Base-by-base conservation (phyloP, 2,329 filamentous ascomycete species). In the Exophiala spinifera region DNA sequence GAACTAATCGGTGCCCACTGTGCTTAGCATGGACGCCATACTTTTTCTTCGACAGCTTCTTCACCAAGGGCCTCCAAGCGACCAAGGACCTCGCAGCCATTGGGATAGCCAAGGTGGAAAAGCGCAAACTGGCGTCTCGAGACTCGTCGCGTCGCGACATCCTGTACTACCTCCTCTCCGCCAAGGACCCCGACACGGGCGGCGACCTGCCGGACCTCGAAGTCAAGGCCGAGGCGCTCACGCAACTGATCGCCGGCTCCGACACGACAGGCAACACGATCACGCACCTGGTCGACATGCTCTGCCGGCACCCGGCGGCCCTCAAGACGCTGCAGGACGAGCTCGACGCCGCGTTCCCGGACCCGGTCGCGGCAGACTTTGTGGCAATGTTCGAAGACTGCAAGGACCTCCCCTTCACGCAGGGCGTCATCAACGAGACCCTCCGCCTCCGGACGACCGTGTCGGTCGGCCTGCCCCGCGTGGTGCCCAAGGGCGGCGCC, bases 181-280 rank as follows among this genome's bases (percentile, higher is more conserved):
- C 69, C 50, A 67, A 69, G 33, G 67, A 67, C 50, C 50, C 43
- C 6, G 31, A 52, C 14, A 52, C 31, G 6, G 62, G 63, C 4
- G 57, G 56, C 36, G 56, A 56, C 1, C 58, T 69, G 54, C 63
- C 63, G 3, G 50, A 62, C 19, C 53, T 39, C 1, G 71, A 78
- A 43, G 72, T 77, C 65, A 65, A 74, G 20, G 37, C 49, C 17
- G 49, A 51, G 19, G 39, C 36, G 10, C 21, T 45, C 19, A 42
- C 72, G 0, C 66, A 76, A 28, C 73, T 76, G 59, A 52, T 73
- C 8, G 76, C 74, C 1, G 75, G 75, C 1, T 69, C 68, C 0
- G 72, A 71, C 1, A 66, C 63, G 10, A 67, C 67, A 3, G 72
- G 62, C 40, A 64, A 66, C 19, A 61, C 70, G 1, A 63, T 66